Evolutionary conservation across 371 early-diverging fungal genomes (phyloP).

Genomic region (Syncephalis plumigaleata): DNA sequence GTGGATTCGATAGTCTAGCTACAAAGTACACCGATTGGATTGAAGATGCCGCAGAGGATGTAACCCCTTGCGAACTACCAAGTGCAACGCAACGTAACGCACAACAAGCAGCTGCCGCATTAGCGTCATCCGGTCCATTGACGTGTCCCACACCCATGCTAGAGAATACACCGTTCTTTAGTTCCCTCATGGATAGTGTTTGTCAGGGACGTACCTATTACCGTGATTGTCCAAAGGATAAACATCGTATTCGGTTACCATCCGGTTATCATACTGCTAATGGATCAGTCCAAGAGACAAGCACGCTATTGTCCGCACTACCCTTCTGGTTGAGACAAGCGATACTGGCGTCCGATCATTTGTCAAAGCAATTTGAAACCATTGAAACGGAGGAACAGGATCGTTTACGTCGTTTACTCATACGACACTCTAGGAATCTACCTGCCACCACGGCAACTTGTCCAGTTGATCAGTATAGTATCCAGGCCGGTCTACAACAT

Average conservation of each 20-base stretch:
- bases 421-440: neutral
- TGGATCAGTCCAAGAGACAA: too few relatives aligned
- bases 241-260: conserved; percentile 7
- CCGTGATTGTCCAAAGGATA: conserved; percentile 10
- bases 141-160: conserved; percentile 13
- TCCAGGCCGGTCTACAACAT: conserved; percentile 43
- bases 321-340: neutral
- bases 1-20: conserved; percentile 22
- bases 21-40: conserved; percentile 11
- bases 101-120: neutral
- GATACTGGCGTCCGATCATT: neutral
- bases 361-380: neutral
- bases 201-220: conserved; percentile 14
- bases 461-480: conserved; percentile 27
- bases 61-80: neutral
- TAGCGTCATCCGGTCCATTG: conserved; percentile 3
- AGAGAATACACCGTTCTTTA: conserved; percentile 19
- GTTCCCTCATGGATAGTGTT: conserved; percentile 17
- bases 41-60: conserved; percentile 4
- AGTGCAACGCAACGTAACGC: neutral
- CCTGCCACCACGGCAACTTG: neutral
- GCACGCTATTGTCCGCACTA: too few relatives aligned
- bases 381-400: neutral
- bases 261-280: too few relatives aligned
- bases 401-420: neutral